Evolutionary conservation across 768 basidiomycete species (phyloP), one percentile per base, ranked within the genome.

Genomic region (Leccinum variicolor): DNA sequence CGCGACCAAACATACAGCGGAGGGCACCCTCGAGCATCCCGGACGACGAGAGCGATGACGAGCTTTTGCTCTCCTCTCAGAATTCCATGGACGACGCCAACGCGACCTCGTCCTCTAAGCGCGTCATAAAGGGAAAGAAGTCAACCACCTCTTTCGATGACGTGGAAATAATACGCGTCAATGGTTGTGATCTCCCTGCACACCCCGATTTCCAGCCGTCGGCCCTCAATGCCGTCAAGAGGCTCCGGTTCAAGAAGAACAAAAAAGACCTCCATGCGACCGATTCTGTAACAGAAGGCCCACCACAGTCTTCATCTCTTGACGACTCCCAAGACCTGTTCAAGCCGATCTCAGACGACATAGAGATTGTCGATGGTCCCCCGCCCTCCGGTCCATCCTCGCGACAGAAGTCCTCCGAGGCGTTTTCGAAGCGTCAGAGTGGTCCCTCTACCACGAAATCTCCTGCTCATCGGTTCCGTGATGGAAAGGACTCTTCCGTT

Each of bases 171-270:
- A 31, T 69, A 29, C 50, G 41, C 21, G 45, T 66, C 57, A 19
- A 60, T 1, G 71, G 65, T 33, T 62, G 47, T 39, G 4, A 55
- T 28, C 56, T 64, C 33, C 0, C 51, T 6, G 67, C 54, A 41
- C 71, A 74, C 46, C 70, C 71, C 0, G 31, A 59, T 29, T 74
- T 26, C 43, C 65, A 55, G 47, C 71, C 65, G 0, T 63, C 66
- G 3, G 56, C 64, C 2, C 4, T 2, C 2, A 6, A 21, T 10
- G n/a, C 15, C 3, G 0, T 61, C 13, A 66, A 63, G 59, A 1
- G 0, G 0, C 49, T 73, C 23, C 62, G 76, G 70, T 58, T 79
- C 77, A 79, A 65, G 64, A 77, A 66, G 25, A 76, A 46, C 46
- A 67, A 70, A 56, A 65, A 61, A 28, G 54, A 23, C 17, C 31